Base-by-base conservation (phyloP, 352 stramenopile species). In the Phytophthora tubulina region DNA sequence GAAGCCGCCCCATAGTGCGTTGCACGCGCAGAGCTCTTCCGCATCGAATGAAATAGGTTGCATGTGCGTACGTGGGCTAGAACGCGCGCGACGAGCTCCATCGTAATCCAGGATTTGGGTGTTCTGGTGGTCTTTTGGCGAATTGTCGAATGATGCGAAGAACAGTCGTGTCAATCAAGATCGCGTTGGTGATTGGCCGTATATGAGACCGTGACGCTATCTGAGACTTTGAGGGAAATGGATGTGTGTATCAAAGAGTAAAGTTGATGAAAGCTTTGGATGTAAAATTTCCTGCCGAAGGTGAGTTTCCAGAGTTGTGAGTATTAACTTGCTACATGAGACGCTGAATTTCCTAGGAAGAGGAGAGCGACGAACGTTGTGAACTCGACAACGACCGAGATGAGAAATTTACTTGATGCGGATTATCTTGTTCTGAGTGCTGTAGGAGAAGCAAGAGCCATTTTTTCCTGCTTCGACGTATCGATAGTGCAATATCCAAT, bases 51-150 rank as follows among this genome's bases (percentile, higher is more conserved):
- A 14, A 4, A 9, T 27, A 50, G 1, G 15, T 27, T 3, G 38
- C 9, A 17, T 17, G n/a, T 31, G 66, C 75, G 38, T 75, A 82
- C 75, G 33, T 82, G 75, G 4, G 71, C 75, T 44, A 79, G 56
- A 61, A 70, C 35, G 33, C 67, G 75, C 31, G 56, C 36, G 11
- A 72, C 17, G 11, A 67, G 35, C 42, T 67, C 62, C 75, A 82
- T 82, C 14, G 30, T 31, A 57, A 35, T 41, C 39, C 14, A 21
- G 33, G 39, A 8, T 31, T 53, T n/a, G 6, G 32, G 7, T 27
- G 54, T 75, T 76, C 63, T 76, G 68, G 69, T 72, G 69, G 63
- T 72, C 63, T 72, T 30, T 46, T 27, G 11, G 17, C 13, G 31
- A 57, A 74, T 53, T 62, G 36, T 46, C 27, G 48, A 72, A 72